Evolutionary conservation across 1,284 basidiomycete genomes (phyloP), one percentile per base, ranked within the genome.

Genomic region (Rhodofomes roseus): DNA sequence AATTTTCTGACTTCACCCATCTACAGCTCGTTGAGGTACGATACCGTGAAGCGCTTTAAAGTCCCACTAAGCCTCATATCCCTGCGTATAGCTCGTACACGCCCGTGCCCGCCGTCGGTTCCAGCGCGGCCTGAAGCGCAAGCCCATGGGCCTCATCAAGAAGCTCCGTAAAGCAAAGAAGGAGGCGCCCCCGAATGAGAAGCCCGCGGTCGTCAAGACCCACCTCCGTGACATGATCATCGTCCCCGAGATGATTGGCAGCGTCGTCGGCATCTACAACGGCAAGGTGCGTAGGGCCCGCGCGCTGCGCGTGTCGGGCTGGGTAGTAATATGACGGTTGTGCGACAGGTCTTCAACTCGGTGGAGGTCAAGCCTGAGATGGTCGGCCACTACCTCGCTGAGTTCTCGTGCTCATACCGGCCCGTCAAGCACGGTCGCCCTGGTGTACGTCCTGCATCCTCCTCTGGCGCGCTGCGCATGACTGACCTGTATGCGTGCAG

Each of bases 361-460:
- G 94, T 98, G 65, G 95, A 98, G 81, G 96, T 99, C 85, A 99
- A 97, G 85, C 96, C 97, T 69, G 97, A 99, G 81, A 98, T 98
- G 97, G 93, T 92, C 66, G 97, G 96, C 66, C 95, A 96, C 87
- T 99, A 99, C 85, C 95, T 99, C 72, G 96, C 84, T 68, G 96
- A 99, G 83, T 90, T 90, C 79, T 90, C 86, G 54, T 92, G 91
- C 81, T 95, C 95, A 66, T 99, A 98, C 92, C 89, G 91, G 78
- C 96, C 96, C 74, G 96, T 98, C 79, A 96, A 96, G 84, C 97
- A 99, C 87, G 96, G 96, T 86, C 94, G 96, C 70, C 94, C 95
- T 69, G 95, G 95, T 93, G 85, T 89, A 77, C 65, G 86, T 80
- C 20, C 14, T 22, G 22, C 25, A 57, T 55, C 23, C 20, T 22